These are phyloP conservation scores for Cytospora piceicola DNA, from an alignment of 2,329 filamentous ascomycete genomes.

Conservation along the genomic window DNA sequence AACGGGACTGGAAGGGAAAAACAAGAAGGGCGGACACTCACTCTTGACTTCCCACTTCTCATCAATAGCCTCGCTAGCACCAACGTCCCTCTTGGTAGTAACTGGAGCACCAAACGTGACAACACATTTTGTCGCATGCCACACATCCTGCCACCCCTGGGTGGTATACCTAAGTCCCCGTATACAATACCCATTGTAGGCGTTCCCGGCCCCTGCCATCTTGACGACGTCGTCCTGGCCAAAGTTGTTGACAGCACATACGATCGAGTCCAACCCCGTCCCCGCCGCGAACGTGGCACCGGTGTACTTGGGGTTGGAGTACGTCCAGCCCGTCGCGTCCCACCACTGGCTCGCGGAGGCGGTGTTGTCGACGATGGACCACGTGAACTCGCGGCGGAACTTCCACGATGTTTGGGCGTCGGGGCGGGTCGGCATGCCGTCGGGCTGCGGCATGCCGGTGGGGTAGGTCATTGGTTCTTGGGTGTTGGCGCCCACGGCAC, in stretches of 20 bases:
- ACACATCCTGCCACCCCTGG: slow-evolving; percentile 1
- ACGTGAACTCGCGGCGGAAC: neutral
- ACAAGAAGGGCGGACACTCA: neutral
- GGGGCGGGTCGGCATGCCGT: neutral
- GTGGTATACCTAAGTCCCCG: neutral
- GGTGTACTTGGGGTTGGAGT: neutral
- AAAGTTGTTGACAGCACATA: slow-evolving; percentile 1
- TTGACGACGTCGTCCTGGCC: neutral
- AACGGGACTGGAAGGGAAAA: too few species aligned
- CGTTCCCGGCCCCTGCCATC: neutral
- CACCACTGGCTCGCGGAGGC: slow-evolving; percentile 1
- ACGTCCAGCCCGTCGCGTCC: slow-evolving; percentile 5
- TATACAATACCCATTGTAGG: slow-evolving; percentile 2
- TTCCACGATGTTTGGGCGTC: neutral
- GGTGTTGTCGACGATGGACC: slow-evolving; percentile 2
- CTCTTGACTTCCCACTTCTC: neutral
- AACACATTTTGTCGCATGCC: neutral
- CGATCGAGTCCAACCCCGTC: neutral
- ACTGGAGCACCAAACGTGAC: neutral
- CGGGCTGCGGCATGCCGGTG: neutral
- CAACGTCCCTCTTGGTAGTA: neutral
- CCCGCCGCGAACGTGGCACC: neutral
- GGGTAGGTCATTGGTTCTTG: neutral
- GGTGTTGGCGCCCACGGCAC: too few species aligned
- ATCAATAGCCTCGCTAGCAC: neutral